Evolutionary conservation across 2,329 filamentous ascomycete genomes (phyloP), one percentile per base, ranked within the genome.

Genomic region (Torrubiellomyces zombiae): DNA sequence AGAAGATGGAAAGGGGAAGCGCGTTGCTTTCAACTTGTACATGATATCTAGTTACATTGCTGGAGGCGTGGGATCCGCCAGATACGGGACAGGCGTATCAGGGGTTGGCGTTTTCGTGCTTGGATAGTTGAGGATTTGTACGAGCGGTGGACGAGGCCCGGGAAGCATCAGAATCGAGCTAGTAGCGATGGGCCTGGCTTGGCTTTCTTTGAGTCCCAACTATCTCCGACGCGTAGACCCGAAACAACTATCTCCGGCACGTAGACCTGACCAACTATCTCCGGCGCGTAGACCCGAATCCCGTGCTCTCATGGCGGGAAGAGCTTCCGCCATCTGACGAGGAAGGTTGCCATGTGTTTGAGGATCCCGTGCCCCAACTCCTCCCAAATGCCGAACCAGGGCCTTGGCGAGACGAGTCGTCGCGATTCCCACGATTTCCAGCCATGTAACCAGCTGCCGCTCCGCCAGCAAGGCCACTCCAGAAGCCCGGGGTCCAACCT

Each of bases 401-500:
- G 15, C 35, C 36, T 32, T 41, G 36, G 28, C 43, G 28, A 25
- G n/a, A n/a, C n/a, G n/a, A n/a, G n/a, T 33, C 34, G 39, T 38
- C 32, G 31, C 41, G 45, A 18, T 46, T 48, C 30, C 55, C 53
- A n/a, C 55, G 50, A 20, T 50, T 63, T 0, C 68, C 68, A 5
- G 73, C 71, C 29, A 63, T 44, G 40, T 80, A 81, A 2, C 60
- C 72, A 3, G 74, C 76, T 1, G 76, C 75, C 5, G 71, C 74
- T 21, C 77, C 79, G 10, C 65, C 64, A 0, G 66, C 60, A n/a
- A 67, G 51, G 12, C 76, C 77, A 11, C 57, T 65, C 76, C 76
- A 83, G 50, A 83, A 82, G 1, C 78, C 78, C 5, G 77, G 76
- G 24, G 62, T 60, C 75, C 75, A 82, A 2, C 58, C 57, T 32